A percentile compares a stretch with the other conserved stretches of the same genome.
phyloP scores from a whole-genome alignment of 1,284 basidiomycete genomes.

The Grifola frondosa region DNA sequence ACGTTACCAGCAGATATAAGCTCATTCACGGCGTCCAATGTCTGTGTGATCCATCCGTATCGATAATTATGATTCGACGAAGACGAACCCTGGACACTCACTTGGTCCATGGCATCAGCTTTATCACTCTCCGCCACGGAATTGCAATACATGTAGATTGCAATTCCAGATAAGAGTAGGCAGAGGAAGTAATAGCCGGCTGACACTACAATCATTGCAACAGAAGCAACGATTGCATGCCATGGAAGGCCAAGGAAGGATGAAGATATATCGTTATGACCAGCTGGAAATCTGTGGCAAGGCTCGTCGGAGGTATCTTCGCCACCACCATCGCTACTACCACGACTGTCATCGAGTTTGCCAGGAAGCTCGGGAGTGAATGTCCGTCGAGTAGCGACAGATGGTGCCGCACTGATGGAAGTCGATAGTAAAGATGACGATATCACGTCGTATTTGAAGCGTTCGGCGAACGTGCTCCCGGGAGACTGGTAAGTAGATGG shows the following conservation, averaged over 20 bases:
- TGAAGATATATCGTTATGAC: not conserved
- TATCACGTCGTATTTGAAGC: conserved; percentile 84
- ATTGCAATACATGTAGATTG: conserved; percentile 42
- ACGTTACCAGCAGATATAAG: conserved; percentile 62
- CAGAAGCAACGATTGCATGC: conserved; percentile 22
- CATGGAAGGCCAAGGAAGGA: conserved; percentile 10
- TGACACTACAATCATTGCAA: conserved; percentile 44
- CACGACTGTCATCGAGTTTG: conserved; percentile 16
- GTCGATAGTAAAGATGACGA: conserved; percentile 72
- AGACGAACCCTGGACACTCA: conserved; percentile 38
- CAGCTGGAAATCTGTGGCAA: conserved; percentile 2
- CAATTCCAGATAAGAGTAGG: conserved; percentile 40
- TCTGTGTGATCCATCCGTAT: conserved; percentile 37
- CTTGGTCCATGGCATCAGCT: conserved; percentile 50
- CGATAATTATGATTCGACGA: conserved; percentile 1
- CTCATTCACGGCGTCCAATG: conserved; percentile 60
- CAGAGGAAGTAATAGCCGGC: conserved; percentile 48
- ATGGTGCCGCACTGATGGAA: conserved; percentile 35
- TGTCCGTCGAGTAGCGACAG: conserved; percentile 20
- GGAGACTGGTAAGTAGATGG: conserved; percentile 23
- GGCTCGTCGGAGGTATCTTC: no score
- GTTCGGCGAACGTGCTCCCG: conserved; percentile 57
- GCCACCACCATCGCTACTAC: conserved; percentile 1
- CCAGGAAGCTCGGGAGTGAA: conserved; percentile 28
- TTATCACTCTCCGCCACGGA: conserved; percentile 38